Percentiles rank a stretch among this genome's conserved stretches.
These are phyloP conservation scores for Podospora anserina DNA, from an alignment of 495 filamentous ascomycete species.

Conservation along the genomic window DNA sequence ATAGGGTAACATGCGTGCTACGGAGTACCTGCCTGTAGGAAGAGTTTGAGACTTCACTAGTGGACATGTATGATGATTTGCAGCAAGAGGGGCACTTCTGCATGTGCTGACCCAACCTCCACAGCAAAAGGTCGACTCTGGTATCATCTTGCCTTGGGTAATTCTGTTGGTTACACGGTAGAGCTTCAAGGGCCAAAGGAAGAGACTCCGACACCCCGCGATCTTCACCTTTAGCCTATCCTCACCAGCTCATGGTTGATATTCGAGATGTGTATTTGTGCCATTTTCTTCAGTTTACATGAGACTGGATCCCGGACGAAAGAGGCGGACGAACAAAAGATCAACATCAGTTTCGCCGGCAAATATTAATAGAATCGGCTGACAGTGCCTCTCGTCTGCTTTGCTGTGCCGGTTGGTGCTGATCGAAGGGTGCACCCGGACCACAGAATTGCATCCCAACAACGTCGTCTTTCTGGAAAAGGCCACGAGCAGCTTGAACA, in stretches of 20 bases:
- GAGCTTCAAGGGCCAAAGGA: neutral
- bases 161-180: constrained; percentile 6
- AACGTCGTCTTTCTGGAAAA: neutral
- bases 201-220: no score
- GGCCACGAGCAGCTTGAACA: neutral
- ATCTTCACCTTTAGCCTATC: neutral
- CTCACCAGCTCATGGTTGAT: neutral
- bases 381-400: neutral
- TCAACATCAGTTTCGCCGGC: neutral
- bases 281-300: neutral
- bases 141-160: neutral
- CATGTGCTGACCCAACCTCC: constrained; percentile 1
- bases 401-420: neutral
- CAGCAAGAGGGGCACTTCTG: constrained; percentile 7
- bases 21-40: neutral
- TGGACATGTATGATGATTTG: constrained; percentile 6
- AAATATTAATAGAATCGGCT: neutral
- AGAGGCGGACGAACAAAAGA: neutral
- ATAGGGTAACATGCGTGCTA: neutral
- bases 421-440: neutral
- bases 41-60: neutral
- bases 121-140: neutral
- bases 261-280: neutral
- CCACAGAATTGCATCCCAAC: neutral
- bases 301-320: neutral